These are phyloP conservation scores for Crithidia brevicula DNA, from an alignment of 208 protist species.

Conservation along the genomic window DNA sequence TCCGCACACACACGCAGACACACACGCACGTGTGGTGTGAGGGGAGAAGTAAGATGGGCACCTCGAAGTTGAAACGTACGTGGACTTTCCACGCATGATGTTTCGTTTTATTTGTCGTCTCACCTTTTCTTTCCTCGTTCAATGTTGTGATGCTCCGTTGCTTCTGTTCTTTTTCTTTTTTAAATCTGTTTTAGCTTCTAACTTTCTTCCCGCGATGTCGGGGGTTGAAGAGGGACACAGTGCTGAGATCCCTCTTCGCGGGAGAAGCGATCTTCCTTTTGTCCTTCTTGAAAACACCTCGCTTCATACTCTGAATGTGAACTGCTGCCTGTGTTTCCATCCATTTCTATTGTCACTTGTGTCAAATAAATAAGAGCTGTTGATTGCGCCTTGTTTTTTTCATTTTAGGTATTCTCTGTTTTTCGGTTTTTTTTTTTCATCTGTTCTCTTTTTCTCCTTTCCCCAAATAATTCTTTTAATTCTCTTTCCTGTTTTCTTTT, in stretches of 20 bases:
- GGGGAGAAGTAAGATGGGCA: no score
- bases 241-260: not conserved
- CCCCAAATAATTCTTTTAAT: not conserved
- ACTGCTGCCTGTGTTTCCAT: not conserved
- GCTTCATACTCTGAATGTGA: not conserved
- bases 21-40: no score
- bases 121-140: not conserved
- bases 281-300: no score
- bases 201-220: not conserved
- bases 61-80: no score
- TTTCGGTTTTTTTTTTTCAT: not conserved
- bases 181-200: not conserved
- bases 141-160: no score
- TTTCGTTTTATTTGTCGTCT: not conserved
- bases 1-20: no score
- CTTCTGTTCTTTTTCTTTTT: constrained; percentile 1
- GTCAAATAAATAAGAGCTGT: not conserved
- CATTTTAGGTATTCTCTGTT: not conserved
- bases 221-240: not conserved
- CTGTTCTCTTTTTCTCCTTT: not conserved
- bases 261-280: constrained; percentile 10
- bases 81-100: no score
- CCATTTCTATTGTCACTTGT: not conserved
- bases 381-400: constrained; percentile 3
- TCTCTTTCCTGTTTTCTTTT: constrained; percentile 3